Base-by-base conservation (phyloP, 1,284 basidiomycete species). In the Waitea zeae region DNA sequence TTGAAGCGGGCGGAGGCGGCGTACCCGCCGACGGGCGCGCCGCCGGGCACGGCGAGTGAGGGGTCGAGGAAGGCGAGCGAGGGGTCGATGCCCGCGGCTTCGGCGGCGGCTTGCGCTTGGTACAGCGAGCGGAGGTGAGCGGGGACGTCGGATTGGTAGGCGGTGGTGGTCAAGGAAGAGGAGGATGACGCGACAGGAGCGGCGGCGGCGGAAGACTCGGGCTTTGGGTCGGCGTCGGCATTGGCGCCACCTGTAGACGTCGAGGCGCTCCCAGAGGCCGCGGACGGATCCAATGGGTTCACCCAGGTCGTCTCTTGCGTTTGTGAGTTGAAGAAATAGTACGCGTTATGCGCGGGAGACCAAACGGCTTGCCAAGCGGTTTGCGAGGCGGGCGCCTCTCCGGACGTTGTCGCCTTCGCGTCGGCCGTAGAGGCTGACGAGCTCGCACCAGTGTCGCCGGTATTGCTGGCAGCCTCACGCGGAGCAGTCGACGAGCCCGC, bases 301-400 rank as follows among this genome's bases (percentile, higher is more conserved):
- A 62, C 62, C 88, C 88, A 92, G 15, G 88, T 90, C 22, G 86
- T 89, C 56, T 88, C 74, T 39, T 77, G 63, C 0, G 83, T 87
- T 38, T 59, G 53, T 11, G 71, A 44, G 56, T 90, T 90, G 68
- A 71, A 84, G 58, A 90, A 90, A 56, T 90, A 92, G 59, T 88
- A 90, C 12, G 81, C 70, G 53, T 72, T 80, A 57, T 83, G 72
- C 39, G 76, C 64, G 1, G 82, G 70, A 1, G 86, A 76, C 62
- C 70, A 90, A 27, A 92, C 70, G 17, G 87, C 86, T 53, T 89
- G 86, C 87, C 87, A 90, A n/a, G n/a, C n/a, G n/a, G n/a, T n/a
- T n/a, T n/a, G n/a, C n/a, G n/a, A n/a, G n/a, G n/a, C n/a, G n/a
- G n/a, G n/a, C n/a, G n/a, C n/a, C n/a, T n/a, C n/a, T n/a, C n/a